phyloP scores from a whole-genome alignment of 305 asterid genomes.

The Ilex paraguariensis region DNA sequence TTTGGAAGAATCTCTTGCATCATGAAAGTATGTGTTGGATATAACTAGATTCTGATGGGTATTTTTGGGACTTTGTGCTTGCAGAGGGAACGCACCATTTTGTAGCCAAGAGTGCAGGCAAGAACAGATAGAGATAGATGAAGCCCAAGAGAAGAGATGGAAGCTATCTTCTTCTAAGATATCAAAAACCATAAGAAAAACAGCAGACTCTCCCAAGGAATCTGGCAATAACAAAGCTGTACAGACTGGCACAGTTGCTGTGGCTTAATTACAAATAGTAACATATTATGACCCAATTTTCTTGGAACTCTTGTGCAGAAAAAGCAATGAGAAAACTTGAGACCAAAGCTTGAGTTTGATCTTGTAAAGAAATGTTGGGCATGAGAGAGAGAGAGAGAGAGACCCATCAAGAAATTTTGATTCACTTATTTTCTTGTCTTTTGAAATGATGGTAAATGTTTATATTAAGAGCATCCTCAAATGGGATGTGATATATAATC shows the following conservation, averaged over 20 bases:
- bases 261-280: slow-evolving; percentile 25
- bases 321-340: too few species aligned
- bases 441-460: too few species aligned
- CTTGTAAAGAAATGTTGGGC: too few species aligned
- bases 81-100: slow-evolving; percentile 72
- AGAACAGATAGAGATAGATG: slow-evolving; percentile 70
- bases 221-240: slow-evolving; percentile 43
- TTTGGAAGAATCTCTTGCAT: too few species aligned
- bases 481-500: too few species aligned
- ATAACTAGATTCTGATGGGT: too few species aligned
- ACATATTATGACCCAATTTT: slow-evolving; percentile 4
- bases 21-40: too few species aligned
- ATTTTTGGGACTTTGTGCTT: neutral
- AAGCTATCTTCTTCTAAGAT: slow-evolving; percentile 34
- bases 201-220: slow-evolving; percentile 20
- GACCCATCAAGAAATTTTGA: too few species aligned
- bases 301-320: neutral
- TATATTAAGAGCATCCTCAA: too few species aligned
- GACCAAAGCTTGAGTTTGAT: slow-evolving; percentile 15
- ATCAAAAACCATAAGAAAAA: slow-evolving; percentile 16
- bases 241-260: slow-evolving; percentile 49
- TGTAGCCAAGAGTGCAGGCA: slow-evolving; percentile 76
- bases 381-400: too few species aligned
- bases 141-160: slow-evolving; percentile 46
- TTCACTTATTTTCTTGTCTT: too few species aligned